Conservation (phyloP, 768 basidiomycete genomes). For the Panaeolus papilionaceus region DNA sequence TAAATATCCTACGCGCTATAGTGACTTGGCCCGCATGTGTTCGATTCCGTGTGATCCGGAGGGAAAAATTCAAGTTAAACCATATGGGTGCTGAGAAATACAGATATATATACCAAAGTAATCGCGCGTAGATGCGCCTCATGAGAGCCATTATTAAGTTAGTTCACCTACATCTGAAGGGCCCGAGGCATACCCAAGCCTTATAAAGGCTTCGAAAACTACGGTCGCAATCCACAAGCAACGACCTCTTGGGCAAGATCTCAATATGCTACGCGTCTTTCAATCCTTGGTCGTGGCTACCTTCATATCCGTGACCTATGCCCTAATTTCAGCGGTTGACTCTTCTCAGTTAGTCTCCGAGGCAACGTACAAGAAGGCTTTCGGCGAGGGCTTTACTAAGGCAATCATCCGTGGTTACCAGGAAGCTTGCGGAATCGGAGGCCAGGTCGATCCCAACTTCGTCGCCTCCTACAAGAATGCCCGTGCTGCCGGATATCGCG, state of each 20-base stretch:
- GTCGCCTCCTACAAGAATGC: conserved; percentile 6
- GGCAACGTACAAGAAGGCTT: neutral
- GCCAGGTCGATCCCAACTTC: conserved; percentile 7
- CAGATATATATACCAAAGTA: neutral
- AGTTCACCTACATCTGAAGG: neutral
- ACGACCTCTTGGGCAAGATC: neutral
- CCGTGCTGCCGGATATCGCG: neutral
- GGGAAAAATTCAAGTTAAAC: neutral
- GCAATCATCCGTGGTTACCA: conserved; percentile 5
- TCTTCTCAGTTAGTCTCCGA: neutral
- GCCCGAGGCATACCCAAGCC: neutral
- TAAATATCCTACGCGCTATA: neutral
- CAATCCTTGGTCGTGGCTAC: neutral
- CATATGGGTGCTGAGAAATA: neutral
- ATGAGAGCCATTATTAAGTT: neutral
- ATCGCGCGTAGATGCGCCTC: neutral
- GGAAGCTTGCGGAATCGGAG: conserved; percentile 3
- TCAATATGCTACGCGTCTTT: neutral
- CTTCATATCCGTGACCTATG: neutral
- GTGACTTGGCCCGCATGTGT: neutral
- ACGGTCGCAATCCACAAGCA: neutral
- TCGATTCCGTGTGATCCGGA: neutral
- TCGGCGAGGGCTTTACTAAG: conserved; percentile 1
- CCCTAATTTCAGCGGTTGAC: neutral
- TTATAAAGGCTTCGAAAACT: neutral